Base-by-base conservation (phyloP, 129 eudicot genomes). In the Rutidosis leptorrhynchoides region DNA sequence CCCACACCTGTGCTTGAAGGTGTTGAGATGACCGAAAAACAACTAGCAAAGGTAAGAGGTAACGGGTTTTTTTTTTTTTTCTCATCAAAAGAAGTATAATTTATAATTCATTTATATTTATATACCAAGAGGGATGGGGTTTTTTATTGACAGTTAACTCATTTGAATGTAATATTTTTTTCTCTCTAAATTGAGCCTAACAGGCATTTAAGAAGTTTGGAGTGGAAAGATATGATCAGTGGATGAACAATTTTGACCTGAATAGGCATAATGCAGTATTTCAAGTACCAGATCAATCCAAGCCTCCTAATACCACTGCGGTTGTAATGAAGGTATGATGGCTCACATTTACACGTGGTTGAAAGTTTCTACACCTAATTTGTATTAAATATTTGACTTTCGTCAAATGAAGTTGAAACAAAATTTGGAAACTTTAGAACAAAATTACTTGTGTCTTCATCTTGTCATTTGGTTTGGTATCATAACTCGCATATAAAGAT, bases 21-120 rank as follows among this genome's bases (percentile, higher is more conserved):
- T 48, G 97, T 90, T 72, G 96, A 85, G 62, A 90, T 90, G 97
- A 90, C 97, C 32, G 97, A 90, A 60, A 90, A 90, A 78, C 94
- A 90, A 71, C 84, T 90, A 26, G 49, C 81, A n/a, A n/a, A n/a
- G n/a, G n/a, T n/a, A n/a, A 16, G 96, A 81, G 93, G 97, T 90
- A 90, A 65, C 5, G 16, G 58, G 48, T 15, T 65, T 32, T 71
- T 46, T 68, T n/a, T n/a, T n/a, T n/a, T n/a, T n/a, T n/a, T n/a
- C n/a, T 6, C 17, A 12, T 20, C n/a, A 65, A 16, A 67, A 54
- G 4, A 4, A 2, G n/a, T n/a, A n/a, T n/a, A n/a, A n/a, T n/a
- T 19, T 14, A 8, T 43, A 57, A 24, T 64, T 7, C 21, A n/a
- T n/a, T n/a, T n/a, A n/a, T n/a, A 27, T 48, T 27, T 64, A 51